A percentile compares a stretch with the other conserved stretches of the same genome.
These are phyloP conservation scores for Globisporangium viniferum DNA, from an alignment of 352 stramenopile genomes.

Conservation along the genomic window DNA sequence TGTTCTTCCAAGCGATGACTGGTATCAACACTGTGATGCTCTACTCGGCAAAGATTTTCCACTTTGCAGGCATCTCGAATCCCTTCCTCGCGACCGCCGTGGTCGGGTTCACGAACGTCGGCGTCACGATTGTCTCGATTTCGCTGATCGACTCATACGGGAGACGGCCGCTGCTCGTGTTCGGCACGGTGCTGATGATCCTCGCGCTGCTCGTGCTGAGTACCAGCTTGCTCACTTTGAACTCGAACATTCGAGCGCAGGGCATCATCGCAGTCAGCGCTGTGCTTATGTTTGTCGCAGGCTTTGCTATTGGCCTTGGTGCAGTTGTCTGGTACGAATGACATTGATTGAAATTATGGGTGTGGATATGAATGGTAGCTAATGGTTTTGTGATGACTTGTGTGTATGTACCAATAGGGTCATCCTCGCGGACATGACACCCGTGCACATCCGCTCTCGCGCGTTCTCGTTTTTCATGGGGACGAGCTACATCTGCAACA, in stretches of 20 bases:
- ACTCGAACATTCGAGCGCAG: constrained; percentile 43
- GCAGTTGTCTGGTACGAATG: constrained; percentile 66
- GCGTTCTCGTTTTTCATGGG: constrained; percentile 86
- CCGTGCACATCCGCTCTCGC: constrained; percentile 77
- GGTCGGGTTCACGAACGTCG: constrained; percentile 71
- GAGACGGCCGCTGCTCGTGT: constrained; percentile 65
- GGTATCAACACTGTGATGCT: constrained; percentile 92
- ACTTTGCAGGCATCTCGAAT: constrained; percentile 84
- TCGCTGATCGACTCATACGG: constrained; percentile 74
- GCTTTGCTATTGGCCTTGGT: constrained; percentile 82
- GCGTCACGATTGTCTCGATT: constrained; percentile 76
- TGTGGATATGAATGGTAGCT: background rate
- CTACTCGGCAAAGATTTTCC: constrained; percentile 90
- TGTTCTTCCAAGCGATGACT: constrained; percentile 87
- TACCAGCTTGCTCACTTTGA: constrained; percentile 57
- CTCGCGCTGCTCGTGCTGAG: constrained; percentile 64
- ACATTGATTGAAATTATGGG: background rate
- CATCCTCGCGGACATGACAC: constrained; percentile 85
- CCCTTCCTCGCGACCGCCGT: constrained; percentile 80
- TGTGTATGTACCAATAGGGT: constrained; percentile 43
- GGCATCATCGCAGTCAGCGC: constrained; percentile 68
- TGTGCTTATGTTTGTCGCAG: constrained; percentile 78
- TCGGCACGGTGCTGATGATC: constrained; percentile 75
- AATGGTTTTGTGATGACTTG: background rate
- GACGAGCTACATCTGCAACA: constrained; percentile 85